phyloP scores from a whole-genome alignment of 1,284 basidiomycete species.

The Apiotrichum montevideense region DNA sequence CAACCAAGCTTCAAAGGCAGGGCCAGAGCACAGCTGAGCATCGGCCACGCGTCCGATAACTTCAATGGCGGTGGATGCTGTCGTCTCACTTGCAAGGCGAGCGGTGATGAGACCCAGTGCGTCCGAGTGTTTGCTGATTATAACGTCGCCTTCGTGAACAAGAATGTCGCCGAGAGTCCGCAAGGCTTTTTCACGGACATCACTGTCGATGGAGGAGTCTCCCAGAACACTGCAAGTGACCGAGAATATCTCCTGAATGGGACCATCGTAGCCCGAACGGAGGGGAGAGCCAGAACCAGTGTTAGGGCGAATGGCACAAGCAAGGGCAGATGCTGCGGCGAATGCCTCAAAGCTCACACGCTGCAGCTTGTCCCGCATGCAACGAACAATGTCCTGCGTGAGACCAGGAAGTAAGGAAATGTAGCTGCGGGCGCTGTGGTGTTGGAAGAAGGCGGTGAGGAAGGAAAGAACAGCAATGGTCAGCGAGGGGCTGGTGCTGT shows the following conservation, averaged over 20 bases:
- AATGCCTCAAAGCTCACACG: constrained; percentile 67
- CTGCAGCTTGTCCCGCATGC: constrained; percentile 54
- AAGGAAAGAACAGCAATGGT: constrained; percentile 78
- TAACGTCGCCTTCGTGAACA: constrained; percentile 70
- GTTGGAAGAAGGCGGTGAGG: constrained; percentile 73
- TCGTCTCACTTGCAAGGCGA: constrained; percentile 59
- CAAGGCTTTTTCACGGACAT: constrained; percentile 78
- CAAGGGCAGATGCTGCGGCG: constrained; percentile 50
- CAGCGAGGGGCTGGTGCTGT: constrained; percentile 60
- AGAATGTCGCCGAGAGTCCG: constrained; percentile 78
- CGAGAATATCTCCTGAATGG: constrained; percentile 65
- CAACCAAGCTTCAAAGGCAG: constrained; percentile 63
- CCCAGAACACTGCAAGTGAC: constrained; percentile 66
- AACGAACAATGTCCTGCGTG: constrained; percentile 65
- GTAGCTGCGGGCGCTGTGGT: constrained; percentile 67
- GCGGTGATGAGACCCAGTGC: constrained; percentile 64
- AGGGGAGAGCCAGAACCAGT: constrained; percentile 35
- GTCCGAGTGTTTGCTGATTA: constrained; percentile 40
- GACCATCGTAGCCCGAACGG: constrained; percentile 35
- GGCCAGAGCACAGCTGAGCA: constrained; percentile 44
- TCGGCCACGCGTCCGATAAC: constrained; percentile 49
- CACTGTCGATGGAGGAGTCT: constrained; percentile 80
- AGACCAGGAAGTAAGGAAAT: constrained; percentile 58
- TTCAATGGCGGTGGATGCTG: constrained; percentile 49
- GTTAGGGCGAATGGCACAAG: constrained; percentile 44